Evolutionary conservation across 2,329 filamentous ascomycete genomes (phyloP).

Genomic region (Albophoma yamanashiensis): DNA sequence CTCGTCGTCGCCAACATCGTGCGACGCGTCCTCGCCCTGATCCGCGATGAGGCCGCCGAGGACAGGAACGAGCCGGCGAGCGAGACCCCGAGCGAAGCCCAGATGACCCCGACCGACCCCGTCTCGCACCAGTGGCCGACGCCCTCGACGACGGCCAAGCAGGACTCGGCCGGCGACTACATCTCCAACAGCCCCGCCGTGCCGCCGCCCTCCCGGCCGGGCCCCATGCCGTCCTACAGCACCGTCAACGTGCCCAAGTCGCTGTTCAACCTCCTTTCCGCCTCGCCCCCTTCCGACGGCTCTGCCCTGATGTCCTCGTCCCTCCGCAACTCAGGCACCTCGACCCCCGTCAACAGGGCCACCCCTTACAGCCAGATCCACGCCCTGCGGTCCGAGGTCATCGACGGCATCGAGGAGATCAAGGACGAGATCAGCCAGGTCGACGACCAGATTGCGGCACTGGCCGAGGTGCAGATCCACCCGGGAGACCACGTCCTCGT

Average conservation of each 20-base stretch:
- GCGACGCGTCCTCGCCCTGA: conserved; percentile 76
- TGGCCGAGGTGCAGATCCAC: conserved; percentile 85
- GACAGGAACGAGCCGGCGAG: conserved; percentile 55
- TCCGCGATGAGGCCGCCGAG: conserved; percentile 83
- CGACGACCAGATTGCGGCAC: conserved; percentile 83
- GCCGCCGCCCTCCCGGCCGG: conserved; percentile 36
- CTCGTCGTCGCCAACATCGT: conserved; percentile 93
- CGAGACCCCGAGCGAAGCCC: conserved; percentile 45
- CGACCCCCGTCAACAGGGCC: conserved; percentile 31
- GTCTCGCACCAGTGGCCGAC: conserved; percentile 18
- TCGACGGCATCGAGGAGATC: conserved; percentile 90
- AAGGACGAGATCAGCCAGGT: conserved; percentile 90
- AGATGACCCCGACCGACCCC: conserved; percentile 28
- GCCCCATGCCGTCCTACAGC: conserved; percentile 49
- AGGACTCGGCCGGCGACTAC: conserved; percentile 20
- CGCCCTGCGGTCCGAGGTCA: conserved; percentile 79
- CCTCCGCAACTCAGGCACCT: conserved; percentile 34
- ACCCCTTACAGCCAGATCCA: conserved; percentile 38
- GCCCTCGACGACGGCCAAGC: conserved; percentile 21
- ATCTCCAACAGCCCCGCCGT: conserved; percentile 13
- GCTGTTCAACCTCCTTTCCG: conserved; percentile 80
- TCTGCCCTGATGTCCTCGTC: conserved; percentile 30
- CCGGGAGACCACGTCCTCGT: conserved; percentile 88
- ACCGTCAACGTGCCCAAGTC: conserved; percentile 61
- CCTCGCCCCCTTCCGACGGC: conserved; percentile 42